These are phyloP conservation scores for Xylaria sp. DNA, from an alignment of 2,329 filamentous ascomycete genomes.

Conservation along the genomic window DNA sequence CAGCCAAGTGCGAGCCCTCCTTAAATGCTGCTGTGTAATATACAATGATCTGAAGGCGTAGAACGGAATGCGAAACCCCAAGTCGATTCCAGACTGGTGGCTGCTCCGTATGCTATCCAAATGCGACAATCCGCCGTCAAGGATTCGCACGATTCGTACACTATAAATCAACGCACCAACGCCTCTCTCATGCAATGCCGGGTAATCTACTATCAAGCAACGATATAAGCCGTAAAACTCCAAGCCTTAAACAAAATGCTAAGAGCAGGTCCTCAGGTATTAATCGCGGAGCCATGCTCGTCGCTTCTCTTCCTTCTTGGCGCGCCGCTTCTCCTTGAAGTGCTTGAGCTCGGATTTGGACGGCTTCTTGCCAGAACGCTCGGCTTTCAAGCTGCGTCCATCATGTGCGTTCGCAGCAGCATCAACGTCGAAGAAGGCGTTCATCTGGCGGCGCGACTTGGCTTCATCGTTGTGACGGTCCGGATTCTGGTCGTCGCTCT, in stretches of 20 bases:
- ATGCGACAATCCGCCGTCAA: conserved; percentile 10
- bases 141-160: conserved; percentile 11
- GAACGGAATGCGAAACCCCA: background rate
- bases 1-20: conserved; percentile 2
- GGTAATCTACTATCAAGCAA: conserved; percentile 17
- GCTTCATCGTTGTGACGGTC: conserved; percentile 86
- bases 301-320: conserved; percentile 92
- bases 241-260: conserved; percentile 12
- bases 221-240: conserved; percentile 24
- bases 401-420: conserved; percentile 90
- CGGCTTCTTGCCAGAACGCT: conserved; percentile 83
- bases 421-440: conserved; percentile 94
- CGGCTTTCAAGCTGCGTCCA: conserved; percentile 87
- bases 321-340: conserved; percentile 87
- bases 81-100: background rate
- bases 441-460: conserved; percentile 87
- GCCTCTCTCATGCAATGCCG: conserved; percentile 25
- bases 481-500: conserved; percentile 68
- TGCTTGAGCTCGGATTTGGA: conserved; percentile 86
- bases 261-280: background rate
- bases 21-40: conserved; percentile 1
- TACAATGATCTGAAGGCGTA: conserved; percentile 16
- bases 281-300: conserved; percentile 89
- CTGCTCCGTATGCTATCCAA: conserved; percentile 9
- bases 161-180: conserved; percentile 22